Evolutionary conservation across 2,329 filamentous ascomycete genomes (phyloP).

Genomic region (Neonectria faginata): DNA sequence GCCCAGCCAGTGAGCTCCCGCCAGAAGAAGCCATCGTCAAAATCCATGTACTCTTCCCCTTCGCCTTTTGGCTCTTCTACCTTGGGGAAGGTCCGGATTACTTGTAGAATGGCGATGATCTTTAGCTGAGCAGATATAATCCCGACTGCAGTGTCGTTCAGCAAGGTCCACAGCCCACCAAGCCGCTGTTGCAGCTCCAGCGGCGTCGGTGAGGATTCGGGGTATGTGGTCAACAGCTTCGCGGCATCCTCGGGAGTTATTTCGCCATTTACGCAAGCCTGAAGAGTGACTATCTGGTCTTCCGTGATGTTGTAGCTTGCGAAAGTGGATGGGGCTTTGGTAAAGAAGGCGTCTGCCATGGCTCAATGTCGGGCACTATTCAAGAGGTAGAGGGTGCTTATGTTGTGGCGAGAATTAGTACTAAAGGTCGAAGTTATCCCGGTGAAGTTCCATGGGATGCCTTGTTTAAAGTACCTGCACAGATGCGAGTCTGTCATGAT

Average conservation of each 20-base stretch:
- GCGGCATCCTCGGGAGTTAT: neutral
- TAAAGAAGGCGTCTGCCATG: slow-evolving; percentile 17
- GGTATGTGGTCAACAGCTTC: neutral
- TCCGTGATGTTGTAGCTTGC: slow-evolving; percentile 6
- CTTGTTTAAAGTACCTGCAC: too few species aligned
- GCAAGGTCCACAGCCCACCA: slow-evolving; percentile 23
- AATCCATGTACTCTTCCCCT: slow-evolving; percentile 16
- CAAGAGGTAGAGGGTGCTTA: too few species aligned
- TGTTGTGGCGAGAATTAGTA: too few species aligned
- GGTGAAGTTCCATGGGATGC: too few species aligned
- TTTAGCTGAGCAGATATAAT: slow-evolving; percentile 7
- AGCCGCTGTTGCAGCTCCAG: slow-evolving; percentile 27
- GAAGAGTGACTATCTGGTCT: slow-evolving; percentile 11
- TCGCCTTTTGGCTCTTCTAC: slow-evolving; percentile 12
- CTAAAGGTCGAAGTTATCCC: too few species aligned
- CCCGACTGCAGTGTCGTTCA: slow-evolving; percentile 19
- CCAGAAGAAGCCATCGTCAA: slow-evolving; percentile 26
- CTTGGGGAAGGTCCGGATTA: slow-evolving; percentile 12
- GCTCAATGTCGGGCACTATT: too few species aligned
- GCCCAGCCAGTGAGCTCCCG: slow-evolving; percentile 17
- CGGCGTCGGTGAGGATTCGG: slow-evolving; percentile 9
- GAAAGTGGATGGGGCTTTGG: neutral
- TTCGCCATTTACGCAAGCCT: slow-evolving; percentile 17
- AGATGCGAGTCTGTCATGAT: neutral
- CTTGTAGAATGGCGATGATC: slow-evolving; percentile 18